Conservation (phyloP, 495 filamentous ascomycete genomes). For the Penicillium odoratum region DNA sequence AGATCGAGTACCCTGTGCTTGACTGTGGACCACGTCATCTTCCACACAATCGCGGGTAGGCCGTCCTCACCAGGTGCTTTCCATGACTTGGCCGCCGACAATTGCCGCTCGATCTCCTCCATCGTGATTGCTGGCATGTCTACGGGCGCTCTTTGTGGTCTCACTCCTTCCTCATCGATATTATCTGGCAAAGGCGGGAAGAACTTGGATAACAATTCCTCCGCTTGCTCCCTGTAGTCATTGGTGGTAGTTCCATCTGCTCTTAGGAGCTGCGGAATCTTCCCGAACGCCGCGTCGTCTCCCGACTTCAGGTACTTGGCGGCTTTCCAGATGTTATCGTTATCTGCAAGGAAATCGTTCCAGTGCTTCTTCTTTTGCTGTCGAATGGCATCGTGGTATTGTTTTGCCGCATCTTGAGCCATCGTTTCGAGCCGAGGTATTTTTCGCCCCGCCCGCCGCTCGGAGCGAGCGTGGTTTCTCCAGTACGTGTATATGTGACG, state of each 20-base stretch:
- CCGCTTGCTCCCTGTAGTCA: conserved; percentile 22
- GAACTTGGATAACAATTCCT: conserved; percentile 29
- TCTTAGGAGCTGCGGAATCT: conserved; percentile 18
- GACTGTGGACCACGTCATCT: conserved; percentile 30
- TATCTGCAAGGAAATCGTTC: conserved; percentile 26
- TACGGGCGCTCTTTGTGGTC: conserved; percentile 21
- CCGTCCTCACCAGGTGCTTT: conserved; percentile 26
- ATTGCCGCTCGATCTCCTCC: conserved; percentile 24
- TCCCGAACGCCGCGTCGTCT: conserved; percentile 19
- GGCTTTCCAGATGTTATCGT: conserved; percentile 31
- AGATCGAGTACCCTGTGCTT: conserved; percentile 25
- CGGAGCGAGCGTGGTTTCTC: too few relatives aligned
- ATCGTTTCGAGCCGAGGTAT: too few relatives aligned
- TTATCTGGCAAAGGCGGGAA: conserved; percentile 25
- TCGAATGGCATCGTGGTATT: too few relatives aligned
- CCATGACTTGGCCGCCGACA: conserved; percentile 20
- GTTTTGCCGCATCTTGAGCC: too few relatives aligned
- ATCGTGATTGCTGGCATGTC: conserved; percentile 22
- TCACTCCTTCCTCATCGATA: conserved; percentile 22
- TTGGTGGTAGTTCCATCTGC: conserved; percentile 18
- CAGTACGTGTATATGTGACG: too few relatives aligned
- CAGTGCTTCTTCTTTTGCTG: conserved; percentile 30
- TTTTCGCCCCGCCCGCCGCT: too few relatives aligned
- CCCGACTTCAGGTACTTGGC: conserved; percentile 25
- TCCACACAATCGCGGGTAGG: conserved; percentile 27